phyloP scores from a whole-genome alignment of 1,284 basidiomycete species.

The Ustilago loliicola region DNA sequence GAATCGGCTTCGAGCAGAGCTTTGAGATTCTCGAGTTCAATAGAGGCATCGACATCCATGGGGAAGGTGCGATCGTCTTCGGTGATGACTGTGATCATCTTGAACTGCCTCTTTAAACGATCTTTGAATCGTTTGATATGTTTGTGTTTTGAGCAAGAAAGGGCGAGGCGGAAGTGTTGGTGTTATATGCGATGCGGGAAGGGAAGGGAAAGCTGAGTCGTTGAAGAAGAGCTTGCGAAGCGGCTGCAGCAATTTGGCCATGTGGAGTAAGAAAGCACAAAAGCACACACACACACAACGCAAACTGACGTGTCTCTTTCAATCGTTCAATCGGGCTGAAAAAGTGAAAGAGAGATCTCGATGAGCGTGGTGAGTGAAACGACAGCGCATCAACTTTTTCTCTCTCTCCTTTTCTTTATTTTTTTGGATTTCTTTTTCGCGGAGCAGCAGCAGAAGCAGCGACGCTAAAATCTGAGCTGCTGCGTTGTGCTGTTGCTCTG shows the following conservation, averaged over 20 bases:
- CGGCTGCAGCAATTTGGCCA: slow-evolving; percentile 4
- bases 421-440: slow-evolving; percentile 3
- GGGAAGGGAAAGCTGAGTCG: slow-evolving; percentile 12
- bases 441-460: neutral
- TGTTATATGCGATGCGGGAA: neutral
- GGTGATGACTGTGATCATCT: slow-evolving; percentile 66
- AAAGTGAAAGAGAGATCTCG: neutral
- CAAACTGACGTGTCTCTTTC: slow-evolving; percentile 16
- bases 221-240: slow-evolving; percentile 12
- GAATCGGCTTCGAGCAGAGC: slow-evolving; percentile 64
- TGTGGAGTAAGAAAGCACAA: slow-evolving; percentile 9
- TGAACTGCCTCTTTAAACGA: neutral
- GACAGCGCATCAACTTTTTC: slow-evolving; percentile 21
- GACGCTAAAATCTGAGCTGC: neutral
- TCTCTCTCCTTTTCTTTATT: too few relatives aligned
- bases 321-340: neutral
- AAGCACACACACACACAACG: neutral
- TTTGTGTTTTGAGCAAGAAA: neutral
- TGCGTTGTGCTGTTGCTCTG: neutral
- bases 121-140: neutral
- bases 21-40: slow-evolving; percentile 65
- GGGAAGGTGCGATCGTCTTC: slow-evolving; percentile 60
- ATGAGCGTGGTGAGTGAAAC: neutral
- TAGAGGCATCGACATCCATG: slow-evolving; percentile 60
- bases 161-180: neutral